These are phyloP conservation scores for Ustilago crameri DNA, from an alignment of 1,284 basidiomycete species.

Conservation along the genomic window DNA sequence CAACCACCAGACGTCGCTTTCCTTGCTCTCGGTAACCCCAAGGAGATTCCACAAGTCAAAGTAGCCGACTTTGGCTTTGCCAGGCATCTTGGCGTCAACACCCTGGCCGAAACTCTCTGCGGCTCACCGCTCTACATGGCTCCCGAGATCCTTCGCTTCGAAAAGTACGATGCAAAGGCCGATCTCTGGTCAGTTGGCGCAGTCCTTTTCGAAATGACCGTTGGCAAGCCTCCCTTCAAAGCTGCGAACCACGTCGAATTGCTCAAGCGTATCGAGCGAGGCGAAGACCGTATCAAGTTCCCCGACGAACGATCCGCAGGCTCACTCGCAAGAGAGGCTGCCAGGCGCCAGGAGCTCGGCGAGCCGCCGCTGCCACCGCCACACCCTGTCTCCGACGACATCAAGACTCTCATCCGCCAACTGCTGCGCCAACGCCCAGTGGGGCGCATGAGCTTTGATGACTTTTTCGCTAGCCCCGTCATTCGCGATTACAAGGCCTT, in stretches of 20 bases:
- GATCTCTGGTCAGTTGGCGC: constrained; percentile 98
- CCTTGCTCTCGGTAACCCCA: constrained; percentile 83
- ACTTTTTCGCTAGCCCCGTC: constrained; percentile 78
- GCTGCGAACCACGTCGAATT: constrained; percentile 96
- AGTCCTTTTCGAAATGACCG: constrained; percentile 93
- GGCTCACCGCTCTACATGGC: constrained; percentile 99
- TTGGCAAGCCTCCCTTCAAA: constrained; percentile 91
- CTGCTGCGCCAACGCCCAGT: constrained; percentile 85
- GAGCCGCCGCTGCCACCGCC: constrained; percentile 57
- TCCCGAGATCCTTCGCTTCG: constrained; percentile 94
- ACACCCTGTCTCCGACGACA: constrained; percentile 77
- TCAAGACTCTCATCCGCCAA: constrained; percentile 86
- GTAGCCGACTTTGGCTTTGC: constrained; percentile 97
- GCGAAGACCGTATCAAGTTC: constrained; percentile 77
- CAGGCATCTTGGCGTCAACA: constrained; percentile 85
- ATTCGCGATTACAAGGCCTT: constrained; percentile 48
- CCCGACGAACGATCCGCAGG: constrained; percentile 75
- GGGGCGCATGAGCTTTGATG: constrained; percentile 88
- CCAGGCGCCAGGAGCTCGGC: constrained; percentile 54
- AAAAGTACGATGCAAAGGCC: constrained; percentile 97
- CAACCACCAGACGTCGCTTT: constrained; percentile 84
- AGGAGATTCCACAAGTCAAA: constrained; percentile 72
- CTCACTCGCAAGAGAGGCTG: constrained; percentile 56
- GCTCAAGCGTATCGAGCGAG: constrained; percentile 88
- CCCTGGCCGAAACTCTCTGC: constrained; percentile 96